Base-by-base conservation (phyloP, 768 basidiomycete genomes). In the Agrocybe chaxingu region DNA sequence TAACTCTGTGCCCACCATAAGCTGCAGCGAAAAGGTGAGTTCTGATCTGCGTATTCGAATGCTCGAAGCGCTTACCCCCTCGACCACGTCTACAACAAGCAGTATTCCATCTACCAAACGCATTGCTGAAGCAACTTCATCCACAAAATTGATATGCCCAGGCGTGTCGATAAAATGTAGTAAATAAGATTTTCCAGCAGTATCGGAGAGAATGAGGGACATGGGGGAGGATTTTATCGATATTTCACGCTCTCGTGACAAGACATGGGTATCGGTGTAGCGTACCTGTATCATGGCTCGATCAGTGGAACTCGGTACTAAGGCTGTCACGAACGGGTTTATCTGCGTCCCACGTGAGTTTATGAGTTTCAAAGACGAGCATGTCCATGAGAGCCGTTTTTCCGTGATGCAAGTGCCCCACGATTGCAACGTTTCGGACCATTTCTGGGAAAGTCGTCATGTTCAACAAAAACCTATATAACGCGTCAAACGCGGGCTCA, bases 81-180 rank as follows among this genome's bases (percentile, higher is more conserved):
- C 97, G 4, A 98, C 90, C n/a, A 91, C 97, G 61, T 99, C 97
- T 3, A 99, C 95, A 1, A 98, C 95, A 18, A 99, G 70, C 1
- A 98, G 68, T 40, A 97, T 84, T 32, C 97, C 97, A 64, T 99
- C 97, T 12, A 81, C 86, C 35, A 98, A 71, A 39, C 97, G 81
- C 50, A 95, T 82, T 7, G 91, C 78, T 6, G 87, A 82, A 1
- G 94, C 95, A 16, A 93, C 93, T 69, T 99, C 97, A 62, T 99
- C 97, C n/a, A 95, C 82, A 63, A 99, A 98, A 69, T 98, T 98
- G 52, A 95, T 92, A 62, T 99, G 97, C 32, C 97, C 97, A 3
- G 97, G 97, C 0, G 97, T 98, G 67, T 99, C 97, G 59, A 99
- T 86, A 30, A 98, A 68, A 68, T 99, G 95, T 46, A 98, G 66